Evolutionary conservation across 2,329 filamentous ascomycete species (phyloP), one percentile per base, ranked within the genome.

Genomic region (Xylaria sp.): DNA sequence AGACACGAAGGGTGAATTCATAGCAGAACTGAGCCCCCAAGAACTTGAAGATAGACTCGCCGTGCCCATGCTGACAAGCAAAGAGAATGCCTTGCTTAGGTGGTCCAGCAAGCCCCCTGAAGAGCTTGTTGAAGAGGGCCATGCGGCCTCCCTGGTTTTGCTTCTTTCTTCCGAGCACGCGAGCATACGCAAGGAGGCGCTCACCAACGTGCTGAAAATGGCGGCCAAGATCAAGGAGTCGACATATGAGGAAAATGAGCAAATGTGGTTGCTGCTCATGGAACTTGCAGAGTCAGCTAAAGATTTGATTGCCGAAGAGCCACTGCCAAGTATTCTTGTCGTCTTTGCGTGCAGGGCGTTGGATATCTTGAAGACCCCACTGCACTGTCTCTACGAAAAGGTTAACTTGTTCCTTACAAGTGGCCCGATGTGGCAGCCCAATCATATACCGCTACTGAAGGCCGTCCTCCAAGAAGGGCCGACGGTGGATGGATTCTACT

Each of bases 311-410:
- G 79, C 86, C 45, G 77, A 79, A 7, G 78, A 78, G 2, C 84
- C 89, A 1, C 80, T 96, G 3, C 89, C 93, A 0, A 92, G 89
- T 63, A 83, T 92, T 12, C 87, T 92, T 5, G 85, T 88, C n/a
- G 86, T 90, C 11, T 95, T 97, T 70, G 89, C 92, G 7, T 83
- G 85, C 49, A 87, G 87, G 67, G 87, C 89, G 1, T 81, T 96
- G 7, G 79, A 84, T 1, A 87, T 96, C 15, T 78, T 96, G 47
- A 84, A 83, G 21, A 89, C 92, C 64, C 94, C 94, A 0, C 83
- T 92, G 15, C 92, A 96, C 73, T 87, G 86, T 63, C 84, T 97
- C 38, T 98, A 97, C 74, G 86, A 88, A 61, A 97, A 97, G 74
- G 80, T 95, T 77, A 97, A 96, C 79, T 82, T 84, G 5, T 97